Evolutionary conservation across 768 basidiomycete genomes (phyloP), one percentile per base, ranked within the genome.

Genomic region (Lactarius indigo): DNA sequence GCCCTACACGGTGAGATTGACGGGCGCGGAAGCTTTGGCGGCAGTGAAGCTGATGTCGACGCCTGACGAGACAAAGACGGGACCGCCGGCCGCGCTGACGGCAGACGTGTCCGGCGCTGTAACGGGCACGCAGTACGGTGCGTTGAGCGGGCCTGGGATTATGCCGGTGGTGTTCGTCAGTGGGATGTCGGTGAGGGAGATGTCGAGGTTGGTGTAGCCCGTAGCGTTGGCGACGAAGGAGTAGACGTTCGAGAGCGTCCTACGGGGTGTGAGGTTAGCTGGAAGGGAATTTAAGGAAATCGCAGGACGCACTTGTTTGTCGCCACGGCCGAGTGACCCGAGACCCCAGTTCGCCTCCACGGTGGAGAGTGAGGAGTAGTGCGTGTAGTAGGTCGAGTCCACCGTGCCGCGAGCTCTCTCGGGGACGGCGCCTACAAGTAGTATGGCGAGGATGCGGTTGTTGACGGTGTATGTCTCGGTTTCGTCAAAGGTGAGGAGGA

Each of bases 401-500:
- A 74, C 79, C 2, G 80, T 85, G 33, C 81, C 82, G 26, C 74
- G 66, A 30, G 83, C 73, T 15, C 69, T 56, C 15, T 71, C 33
- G 2, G 85, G 86, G 30, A 87, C 70, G 23, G 78, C n/a, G n/a
- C n/a, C n/a, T n/a, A n/a, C 83, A 37, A 52, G 5, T n/a, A n/a
- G n/a, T n/a, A n/a, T n/a, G n/a, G 79, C 72, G 67, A 75, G 80
- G 52, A 88, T 75, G 2, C n/a, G 75, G 72, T 88, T 88, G 72
- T 82, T 82, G 57, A 76, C 73, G 35, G 71, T 71, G 60, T 77
- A 75, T 0, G 72, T 68, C 64, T 78, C 81, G 44, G 76, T 85
- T 76, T 89, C 87, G 62, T 89, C 87, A 62, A 88, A 88, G 0
- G 85, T 87, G 61, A 89, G 70, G 9, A 87, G 70, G 70, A 89